Conservation (phyloP, 2,329 filamentous ascomycete species). For the Monosporascus ibericus region DNA sequence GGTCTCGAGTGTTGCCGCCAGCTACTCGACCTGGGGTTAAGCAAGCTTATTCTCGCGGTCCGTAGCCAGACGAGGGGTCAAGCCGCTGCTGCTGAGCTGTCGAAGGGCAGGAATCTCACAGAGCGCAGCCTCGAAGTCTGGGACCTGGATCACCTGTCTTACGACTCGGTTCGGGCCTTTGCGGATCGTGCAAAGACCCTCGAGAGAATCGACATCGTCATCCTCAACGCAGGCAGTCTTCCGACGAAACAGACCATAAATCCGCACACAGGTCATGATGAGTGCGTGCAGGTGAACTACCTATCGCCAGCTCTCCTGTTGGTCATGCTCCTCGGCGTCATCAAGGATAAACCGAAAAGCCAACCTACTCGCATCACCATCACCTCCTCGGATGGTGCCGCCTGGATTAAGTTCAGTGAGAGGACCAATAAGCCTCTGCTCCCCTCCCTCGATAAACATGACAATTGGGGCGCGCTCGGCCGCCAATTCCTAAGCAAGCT, state of each 20-base stretch:
- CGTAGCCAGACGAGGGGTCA: slow-evolving; percentile 22
- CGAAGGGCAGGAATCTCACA: not conserved
- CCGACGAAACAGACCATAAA: slow-evolving; percentile 7
- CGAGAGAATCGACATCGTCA: slow-evolving; percentile 29
- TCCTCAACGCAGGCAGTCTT: slow-evolving; percentile 23
- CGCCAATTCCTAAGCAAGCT: slow-evolving; percentile 10
- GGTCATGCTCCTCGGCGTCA: slow-evolving; percentile 33
- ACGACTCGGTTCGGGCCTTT: slow-evolving; percentile 33
- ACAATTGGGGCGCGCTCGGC: slow-evolving; percentile 2
- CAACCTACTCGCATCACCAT: slow-evolving; percentile 10
- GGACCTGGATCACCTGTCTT: slow-evolving; percentile 32
- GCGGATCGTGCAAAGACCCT: slow-evolving; percentile 24
- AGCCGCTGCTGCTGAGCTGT: not conserved
- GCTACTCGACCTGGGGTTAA: slow-evolving; percentile 20
- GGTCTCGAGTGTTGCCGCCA: slow-evolving; percentile 27
- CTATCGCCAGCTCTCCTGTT: slow-evolving; percentile 42
- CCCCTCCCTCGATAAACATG: not conserved
- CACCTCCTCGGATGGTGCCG: slow-evolving; percentile 15
- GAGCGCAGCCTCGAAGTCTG: slow-evolving; percentile 31
- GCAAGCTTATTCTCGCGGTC: slow-evolving; percentile 26
- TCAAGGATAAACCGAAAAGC: not conserved
- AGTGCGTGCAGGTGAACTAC: slow-evolving; percentile 43
- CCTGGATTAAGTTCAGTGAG: slow-evolving; percentile 11
- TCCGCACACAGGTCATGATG: slow-evolving; percentile 29
- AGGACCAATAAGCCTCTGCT: not conserved